Base-by-base conservation (phyloP, 208 protist species). In the Endotrypanum monterogeii region DNA sequence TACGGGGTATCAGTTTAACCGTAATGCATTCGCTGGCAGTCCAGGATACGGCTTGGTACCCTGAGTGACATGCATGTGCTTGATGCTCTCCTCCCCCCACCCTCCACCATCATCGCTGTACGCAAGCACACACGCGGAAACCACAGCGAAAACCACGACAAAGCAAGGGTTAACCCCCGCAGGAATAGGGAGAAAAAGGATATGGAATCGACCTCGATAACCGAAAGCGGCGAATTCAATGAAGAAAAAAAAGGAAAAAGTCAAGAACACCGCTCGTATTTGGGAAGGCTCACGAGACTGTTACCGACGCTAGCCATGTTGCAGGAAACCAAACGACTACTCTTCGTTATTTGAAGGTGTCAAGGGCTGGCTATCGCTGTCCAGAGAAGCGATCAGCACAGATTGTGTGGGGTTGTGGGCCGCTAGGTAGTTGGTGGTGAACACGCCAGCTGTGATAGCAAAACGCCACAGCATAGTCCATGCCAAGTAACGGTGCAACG, bases 391-490 rank as follows among this genome's bases (percentile, higher is more conserved):
- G 37, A 80, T 78, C 32, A 86, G 71, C n/a, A 86, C 73, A 16
- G 70, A 77, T 58, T 83, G 78, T n/a, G 77, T 83, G 1, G 82
- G 78, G 46, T 86, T 83, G 52, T 85, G 81, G 3, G 81, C 81
- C 12, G 81, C 81, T 3, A 85, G 51, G 50, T 85, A 85, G 65
- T 85, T 85, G 5, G 74, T 62, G 3, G 81, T 82, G 56, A 82
- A 85, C 8, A 85, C 75, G 30, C 65, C 44, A 0, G 73, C 69
- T 23, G 81, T 79, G 57, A 82, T 48, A 52, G 37, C 44, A 32
- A 85, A 71, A 14, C 78, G 73, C 83, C 83, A 88, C 41, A 85
- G 62, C 79, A 79, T 83, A 23, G 76, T 76, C 76, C 76, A 81
- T 7, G 76, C 73, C 14, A 86, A 56, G 54, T 85, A 82, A 23